phyloP scores from a whole-genome alignment of 345 rosid species.

The Aegle marmelos region DNA sequence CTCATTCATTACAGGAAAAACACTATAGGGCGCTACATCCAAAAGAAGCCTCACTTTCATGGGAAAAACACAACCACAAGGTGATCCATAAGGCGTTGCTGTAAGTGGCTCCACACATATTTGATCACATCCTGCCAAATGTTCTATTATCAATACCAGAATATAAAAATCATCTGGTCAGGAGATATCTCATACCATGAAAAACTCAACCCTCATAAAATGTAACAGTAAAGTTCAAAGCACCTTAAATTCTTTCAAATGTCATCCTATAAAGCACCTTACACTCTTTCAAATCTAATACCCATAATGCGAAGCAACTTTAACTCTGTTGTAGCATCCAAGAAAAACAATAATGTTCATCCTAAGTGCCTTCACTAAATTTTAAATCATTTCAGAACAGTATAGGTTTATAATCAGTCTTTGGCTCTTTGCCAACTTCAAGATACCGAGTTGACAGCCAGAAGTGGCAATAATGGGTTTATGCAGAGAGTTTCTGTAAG shows the following conservation, averaged over 20 bases:
- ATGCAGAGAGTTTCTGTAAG: not conserved
- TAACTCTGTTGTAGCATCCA: not conserved
- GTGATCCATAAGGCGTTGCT: slow-evolving; percentile 83
- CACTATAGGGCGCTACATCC: slow-evolving; percentile 68
- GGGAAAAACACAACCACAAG: slow-evolving; percentile 97
- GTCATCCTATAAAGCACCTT: not conserved
- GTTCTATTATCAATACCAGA: slow-evolving; percentile 21
- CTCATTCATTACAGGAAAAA: slow-evolving; percentile 86
- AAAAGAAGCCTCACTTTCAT: slow-evolving; percentile 93
- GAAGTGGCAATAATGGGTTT: not conserved
- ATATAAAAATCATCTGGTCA: not conserved
- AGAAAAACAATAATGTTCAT: not conserved
- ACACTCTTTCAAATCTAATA: not conserved
- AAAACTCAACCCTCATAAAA: not conserved
- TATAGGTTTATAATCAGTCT: not conserved
- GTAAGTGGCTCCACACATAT: slow-evolving; percentile 89
- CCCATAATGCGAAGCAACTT: not conserved
- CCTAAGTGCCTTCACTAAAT: not conserved
- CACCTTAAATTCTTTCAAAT: not conserved
- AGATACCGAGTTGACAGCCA: not conserved
- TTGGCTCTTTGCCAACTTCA: not conserved
- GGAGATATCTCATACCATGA: not conserved
- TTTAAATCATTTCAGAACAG: not conserved
- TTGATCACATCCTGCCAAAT: slow-evolving; percentile 82
- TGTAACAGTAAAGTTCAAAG: not conserved